Evolutionary conservation across 2,329 filamentous ascomycete species (phyloP).

Genomic region (Penicillium paneum): DNA sequence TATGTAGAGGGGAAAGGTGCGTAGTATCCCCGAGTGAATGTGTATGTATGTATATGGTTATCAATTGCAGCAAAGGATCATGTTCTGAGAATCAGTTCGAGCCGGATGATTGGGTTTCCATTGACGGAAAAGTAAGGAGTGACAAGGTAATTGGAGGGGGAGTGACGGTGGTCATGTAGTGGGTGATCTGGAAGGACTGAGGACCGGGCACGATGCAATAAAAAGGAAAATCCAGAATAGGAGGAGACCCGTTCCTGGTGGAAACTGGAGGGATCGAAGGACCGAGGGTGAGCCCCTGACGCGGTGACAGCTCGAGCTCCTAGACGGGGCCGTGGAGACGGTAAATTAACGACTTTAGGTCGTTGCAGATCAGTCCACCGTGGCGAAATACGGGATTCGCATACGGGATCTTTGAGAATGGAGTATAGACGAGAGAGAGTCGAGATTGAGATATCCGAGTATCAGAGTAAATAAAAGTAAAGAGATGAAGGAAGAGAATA

Average conservation of each 20-base stretch:
- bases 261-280: constrained; percentile 29
- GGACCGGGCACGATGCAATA: constrained; percentile 29
- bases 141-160: constrained; percentile 26
- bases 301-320: constrained; percentile 37
- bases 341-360: constrained; percentile 28
- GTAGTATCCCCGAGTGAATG: constrained; percentile 10
- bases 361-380: constrained; percentile 27
- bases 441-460: not conserved
- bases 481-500: not conserved
- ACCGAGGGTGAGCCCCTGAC: constrained; percentile 31
- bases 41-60: constrained; percentile 12
- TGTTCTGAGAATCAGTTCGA: constrained; percentile 28
- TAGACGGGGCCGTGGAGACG: constrained; percentile 23
- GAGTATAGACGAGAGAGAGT: not conserved
- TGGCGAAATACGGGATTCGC: not conserved
- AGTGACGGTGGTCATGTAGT: constrained; percentile 29
- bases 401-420: not conserved
- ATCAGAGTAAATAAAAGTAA: not conserved
- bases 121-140: constrained; percentile 26
- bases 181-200: constrained; percentile 18
- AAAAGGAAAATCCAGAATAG: constrained; percentile 32
- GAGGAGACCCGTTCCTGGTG: constrained; percentile 36
- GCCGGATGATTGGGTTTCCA: constrained; percentile 25
- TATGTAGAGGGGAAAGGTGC: constrained; percentile 15
- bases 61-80: constrained; percentile 31